Base-by-base conservation (phyloP, 805 yeast species). In the Myxozyma monticola region DNA sequence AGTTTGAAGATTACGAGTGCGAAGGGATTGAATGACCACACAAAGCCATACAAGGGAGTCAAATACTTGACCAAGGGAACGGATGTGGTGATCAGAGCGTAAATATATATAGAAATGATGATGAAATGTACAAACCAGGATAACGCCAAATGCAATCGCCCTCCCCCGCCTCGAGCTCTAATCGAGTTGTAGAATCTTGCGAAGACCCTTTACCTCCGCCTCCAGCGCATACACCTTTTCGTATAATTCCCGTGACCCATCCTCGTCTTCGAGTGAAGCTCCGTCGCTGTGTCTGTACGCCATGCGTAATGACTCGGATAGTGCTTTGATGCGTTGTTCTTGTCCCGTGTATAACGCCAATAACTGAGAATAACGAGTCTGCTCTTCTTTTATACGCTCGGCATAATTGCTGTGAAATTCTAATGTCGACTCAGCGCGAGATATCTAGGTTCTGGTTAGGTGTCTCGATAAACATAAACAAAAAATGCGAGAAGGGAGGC, bases 41-140 rank as follows among this genome's bases (percentile, higher is more conserved):
- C 80, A 9, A 84, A 82, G 62, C 96, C 96, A 0, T 90, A 80
- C 72, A 90, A 89, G 65, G 98, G 98, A 1, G 96, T 90, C 18
- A 85, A 89, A 63, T 90, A 90, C 64, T 70, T 78, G 9, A 81
- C 96, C 4, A 69, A 70, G 47, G 75, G 85, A 0, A 85, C 84
- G 0, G 82, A 83, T 47, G 78, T 72, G 60, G 69, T 80, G 2
- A 71, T 81, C 18, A 67, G 82, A 31, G 70, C 62, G 28, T 54
- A 51, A 28, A 20, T 14, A 15, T 6, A 14, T 45, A 29, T 45
- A 28, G 28, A 45, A n/a, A 35, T 40, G n/a, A n/a, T n/a, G n/a
- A n/a, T n/a, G n/a, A n/a, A n/a, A n/a, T n/a, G n/a, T n/a, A n/a
- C n/a, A 26, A 26, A n/a, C n/a, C n/a, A n/a, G n/a, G n/a, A n/a